Percentiles rank a stretch among this genome's conserved stretches.
phyloP scores from a whole-genome alignment of 2,329 filamentous ascomycete genomes.

The Aspergillus proliferans region DNA sequence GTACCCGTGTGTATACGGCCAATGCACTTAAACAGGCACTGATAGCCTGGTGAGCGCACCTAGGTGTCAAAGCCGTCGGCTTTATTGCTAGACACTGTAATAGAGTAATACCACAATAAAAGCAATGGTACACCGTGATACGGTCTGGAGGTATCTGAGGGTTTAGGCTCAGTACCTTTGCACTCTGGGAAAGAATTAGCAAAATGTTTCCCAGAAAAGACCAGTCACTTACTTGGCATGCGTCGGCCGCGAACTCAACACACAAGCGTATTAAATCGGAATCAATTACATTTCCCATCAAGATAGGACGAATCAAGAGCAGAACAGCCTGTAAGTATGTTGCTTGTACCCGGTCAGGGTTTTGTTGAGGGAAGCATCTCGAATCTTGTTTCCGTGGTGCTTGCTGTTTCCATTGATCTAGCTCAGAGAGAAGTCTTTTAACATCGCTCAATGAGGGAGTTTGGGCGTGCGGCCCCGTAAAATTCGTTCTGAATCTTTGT shows the following conservation, averaged over 20 bases:
- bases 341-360: conserved; percentile 10
- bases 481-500: conserved; percentile 5
- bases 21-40: conserved; percentile 13
- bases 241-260: conserved; percentile 11
- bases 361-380: conserved; percentile 9
- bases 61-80: conserved; percentile 5
- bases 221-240: conserved; percentile 11
- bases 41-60: conserved; percentile 10
- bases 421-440: conserved; percentile 7
- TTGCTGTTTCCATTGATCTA: conserved; percentile 11
- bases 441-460: conserved; percentile 10
- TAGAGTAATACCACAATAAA: conserved; percentile 12
- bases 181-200: conserved; percentile 4
- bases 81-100: conserved; percentile 13
- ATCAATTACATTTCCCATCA: conserved; percentile 7
- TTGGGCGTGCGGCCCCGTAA: conserved; percentile 7
- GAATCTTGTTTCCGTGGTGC: conserved; percentile 9
- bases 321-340: conserved; percentile 12
- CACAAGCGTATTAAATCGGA: conserved; percentile 9
- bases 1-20: conserved; percentile 11
- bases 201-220: not conserved
- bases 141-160: conserved; percentile 9
- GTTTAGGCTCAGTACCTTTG: conserved; percentile 11
- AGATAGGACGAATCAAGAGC: conserved; percentile 10
- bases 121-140: conserved; percentile 13